Percentiles rank a stretch among this genome's conserved stretches.
These are phyloP conservation scores for Strobilomyces confusus DNA, from an alignment of 768 basidiomycete species.

Conservation along the genomic window DNA sequence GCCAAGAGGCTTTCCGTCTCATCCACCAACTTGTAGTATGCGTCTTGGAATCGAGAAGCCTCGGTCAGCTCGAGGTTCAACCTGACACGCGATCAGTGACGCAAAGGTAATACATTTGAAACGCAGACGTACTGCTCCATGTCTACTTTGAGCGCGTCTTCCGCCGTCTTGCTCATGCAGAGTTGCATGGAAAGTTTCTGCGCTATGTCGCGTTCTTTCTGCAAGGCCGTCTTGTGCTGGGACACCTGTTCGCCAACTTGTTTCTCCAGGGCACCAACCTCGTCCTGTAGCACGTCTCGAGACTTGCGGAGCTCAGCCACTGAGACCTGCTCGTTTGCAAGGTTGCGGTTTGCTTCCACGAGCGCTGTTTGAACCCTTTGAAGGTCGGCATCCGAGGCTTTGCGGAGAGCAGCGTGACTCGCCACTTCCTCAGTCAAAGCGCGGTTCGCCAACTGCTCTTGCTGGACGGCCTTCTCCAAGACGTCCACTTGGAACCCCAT, in stretches of 20 bases:
- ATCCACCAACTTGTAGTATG: constrained; percentile 61
- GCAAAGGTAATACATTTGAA: too few species aligned
- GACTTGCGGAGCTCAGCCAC: constrained; percentile 12
- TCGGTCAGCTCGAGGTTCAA: constrained; percentile 51
- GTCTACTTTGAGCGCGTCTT: constrained; percentile 65
- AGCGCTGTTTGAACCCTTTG: constrained; percentile 39
- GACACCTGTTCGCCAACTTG: constrained; percentile 30
- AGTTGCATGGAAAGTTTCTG: constrained; percentile 48
- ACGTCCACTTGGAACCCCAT: constrained; percentile 21
- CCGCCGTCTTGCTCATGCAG: constrained; percentile 57
- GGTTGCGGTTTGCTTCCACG: constrained; percentile 15
- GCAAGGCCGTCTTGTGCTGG: constrained; percentile 35
- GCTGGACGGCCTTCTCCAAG: constrained; percentile 7
- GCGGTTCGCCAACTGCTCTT: constrained; percentile 18
- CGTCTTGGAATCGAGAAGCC: constrained; percentile 63
- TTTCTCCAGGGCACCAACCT: constrained; percentile 24
- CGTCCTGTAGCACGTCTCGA: constrained; percentile 26
- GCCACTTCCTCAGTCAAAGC: constrained; percentile 35
- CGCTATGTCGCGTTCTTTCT: constrained; percentile 44
- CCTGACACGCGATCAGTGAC: constrained; percentile 26
- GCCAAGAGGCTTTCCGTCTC: constrained; percentile 62
- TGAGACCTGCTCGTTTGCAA: constrained; percentile 22
- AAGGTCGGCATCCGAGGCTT: constrained; percentile 41
- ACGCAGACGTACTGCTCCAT: constrained; percentile 54
- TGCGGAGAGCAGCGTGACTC: constrained; percentile 37